Base-by-base conservation (phyloP, 176 grass and related monocot genomes). In the Zea mays region DNA sequence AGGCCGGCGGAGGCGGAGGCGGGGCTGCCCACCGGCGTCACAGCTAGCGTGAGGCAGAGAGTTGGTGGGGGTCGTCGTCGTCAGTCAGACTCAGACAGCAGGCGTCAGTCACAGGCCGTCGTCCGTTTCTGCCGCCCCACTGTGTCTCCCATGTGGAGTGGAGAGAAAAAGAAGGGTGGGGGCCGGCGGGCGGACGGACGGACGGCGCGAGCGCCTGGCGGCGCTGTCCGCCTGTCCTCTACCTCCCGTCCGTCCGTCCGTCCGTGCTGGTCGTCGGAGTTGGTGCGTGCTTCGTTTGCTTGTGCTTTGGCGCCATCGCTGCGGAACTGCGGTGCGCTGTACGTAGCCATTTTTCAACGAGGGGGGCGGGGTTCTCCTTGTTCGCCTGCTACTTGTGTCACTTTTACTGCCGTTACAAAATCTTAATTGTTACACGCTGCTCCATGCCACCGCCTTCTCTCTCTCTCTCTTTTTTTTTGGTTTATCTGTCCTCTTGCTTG, bases 371-470 rank as follows among this genome's bases (percentile, higher is more conserved):
- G 27, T 27, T 27, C 12, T 10, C 10, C 35, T 80, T 84, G 86
- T 84, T 88, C n/a, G 6, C 7, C 81, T 85, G 47, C 67, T 58
- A 19, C 74, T 79, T 82, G 85, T 82, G 27, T 64, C 12, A 13
- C 27, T 27, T 27, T 48, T 63, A 49, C 35, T 19, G 46, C 69
- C 27, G 5, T 37, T 51, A 50, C 45, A 63, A 8, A 27, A 66
- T 54, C 46, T 52, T 51, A 38, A 39, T 65, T 15, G 46, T 64
- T 65, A 50, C 60, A 39, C 45, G 60, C 10, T 40, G 1, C 40
- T 68, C 45, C 35, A 51, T 54, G 51, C 4, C 71, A 7, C 36
- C 10, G 4, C 10, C 9, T 5, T n/a, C n/a, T n/a, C n/a, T n/a
- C n/a, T n/a, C n/a, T n/a, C n/a, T n/a, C n/a, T n/a, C n/a, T 57